Base-by-base conservation (phyloP, 1,139 yeast genomes). In the Diutina pseudorugosa region DNA sequence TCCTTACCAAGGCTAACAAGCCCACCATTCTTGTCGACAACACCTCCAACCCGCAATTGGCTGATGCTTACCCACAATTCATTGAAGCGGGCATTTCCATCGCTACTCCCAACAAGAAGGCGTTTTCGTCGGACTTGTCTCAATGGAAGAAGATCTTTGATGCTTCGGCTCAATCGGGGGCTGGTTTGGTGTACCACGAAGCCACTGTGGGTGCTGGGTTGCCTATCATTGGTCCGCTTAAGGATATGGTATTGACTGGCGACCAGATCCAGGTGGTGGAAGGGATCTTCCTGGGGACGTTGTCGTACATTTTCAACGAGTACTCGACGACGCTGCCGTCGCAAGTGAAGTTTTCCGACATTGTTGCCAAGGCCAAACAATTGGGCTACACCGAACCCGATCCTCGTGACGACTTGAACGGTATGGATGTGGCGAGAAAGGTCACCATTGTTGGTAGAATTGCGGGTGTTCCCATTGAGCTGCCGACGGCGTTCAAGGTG, bases 201-300 rank as follows among this genome's bases (percentile, higher is more conserved):
- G 95, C 98, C 52, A 88, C 98, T n/a, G 98, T 93, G 54, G 98
- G 98, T 63, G 98, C 98, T 45, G 99, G 98, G 53, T 77, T 94
- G 65, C 99, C 99, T 56, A 82, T 93, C 58, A 82, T 93, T 61
- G 84, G 90, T 51, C 88, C 97, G 53, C 75, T 93, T 63, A 85
- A 82, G 63, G 98, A 93, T 66, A 76, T 93, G 68, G 76, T 93
- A 51, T 77, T 79, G 57, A 93, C 98, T 53, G 98, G 98, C 58
- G 98, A 93, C 68, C 82, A 88, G 70, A 80, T 94, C 56, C 84
- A 82, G 61, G 86, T 83, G 65, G 85, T 93, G 60, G 98, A 93
- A 71, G 99, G 98, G 59, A 91, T 93, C 62, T 85, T 94, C 64
- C 89, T 97, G 8, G 98, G 99, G 58, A 88, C 98, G 53, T 75